A percentile compares a stretch with the other conserved stretches of the same genome.
phyloP scores from a whole-genome alignment of 2,329 filamentous ascomycete genomes.

The Sporothrix mexicana region DNA sequence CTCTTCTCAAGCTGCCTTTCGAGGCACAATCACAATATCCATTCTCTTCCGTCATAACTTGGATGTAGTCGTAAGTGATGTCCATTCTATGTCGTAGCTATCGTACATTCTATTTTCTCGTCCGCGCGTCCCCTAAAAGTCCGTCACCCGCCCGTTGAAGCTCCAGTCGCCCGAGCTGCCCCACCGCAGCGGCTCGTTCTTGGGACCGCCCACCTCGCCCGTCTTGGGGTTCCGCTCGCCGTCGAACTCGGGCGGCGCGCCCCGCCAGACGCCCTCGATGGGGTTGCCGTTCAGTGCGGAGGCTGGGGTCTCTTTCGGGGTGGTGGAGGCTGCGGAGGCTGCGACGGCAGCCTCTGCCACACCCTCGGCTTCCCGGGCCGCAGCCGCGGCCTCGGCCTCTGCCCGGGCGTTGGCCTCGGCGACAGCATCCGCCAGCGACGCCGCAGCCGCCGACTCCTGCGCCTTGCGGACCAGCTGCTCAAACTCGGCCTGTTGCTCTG shows the following conservation, averaged over 20 bases:
- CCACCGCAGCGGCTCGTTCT: constrained; percentile 95
- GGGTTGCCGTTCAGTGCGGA: constrained; percentile 34
- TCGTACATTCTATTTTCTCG: neutral
- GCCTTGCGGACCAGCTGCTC: constrained; percentile 78
- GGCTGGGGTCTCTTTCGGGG: constrained; percentile 25
- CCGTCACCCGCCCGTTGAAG: constrained; percentile 92
- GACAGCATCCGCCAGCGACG: constrained; percentile 34
- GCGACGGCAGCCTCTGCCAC: neutral
- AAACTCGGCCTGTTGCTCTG: constrained; percentile 88
- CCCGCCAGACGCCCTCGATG: constrained; percentile 68
- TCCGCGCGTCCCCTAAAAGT: constrained; percentile 61
- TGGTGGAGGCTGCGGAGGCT: neutral
- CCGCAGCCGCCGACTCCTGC: constrained; percentile 46
- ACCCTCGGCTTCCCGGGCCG: neutral
- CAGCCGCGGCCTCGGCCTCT: constrained; percentile 52
- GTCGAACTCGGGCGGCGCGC: constrained; percentile 88
- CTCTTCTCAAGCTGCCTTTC: neutral
- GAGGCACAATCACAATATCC: neutral
- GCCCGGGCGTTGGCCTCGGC: constrained; percentile 39
- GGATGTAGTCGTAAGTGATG: neutral
- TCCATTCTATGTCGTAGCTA: constrained; percentile 12
- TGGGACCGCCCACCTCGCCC: constrained; percentile 93
- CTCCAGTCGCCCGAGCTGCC: constrained; percentile 80
- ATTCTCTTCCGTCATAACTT: neutral
- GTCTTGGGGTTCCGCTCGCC: constrained; percentile 92